Percentiles rank a stretch among this genome's conserved stretches.
Conservation (phyloP, 2,329 filamentous ascomycete genomes). For the Pyrenochaeta sp. region DNA sequence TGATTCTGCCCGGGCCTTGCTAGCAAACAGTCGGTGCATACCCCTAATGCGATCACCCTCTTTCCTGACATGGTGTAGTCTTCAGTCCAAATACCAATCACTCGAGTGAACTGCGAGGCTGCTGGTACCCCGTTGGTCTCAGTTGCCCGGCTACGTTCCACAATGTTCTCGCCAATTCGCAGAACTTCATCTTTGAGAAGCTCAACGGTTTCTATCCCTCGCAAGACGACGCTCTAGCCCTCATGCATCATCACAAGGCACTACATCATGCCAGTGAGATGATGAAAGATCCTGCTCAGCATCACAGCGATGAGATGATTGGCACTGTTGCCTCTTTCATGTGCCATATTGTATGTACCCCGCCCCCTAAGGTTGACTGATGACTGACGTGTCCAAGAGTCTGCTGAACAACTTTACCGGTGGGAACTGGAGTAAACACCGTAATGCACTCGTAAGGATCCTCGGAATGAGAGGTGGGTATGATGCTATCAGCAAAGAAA, state of each 20-base stretch:
- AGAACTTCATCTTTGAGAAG: conserved; percentile 32
- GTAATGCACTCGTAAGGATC: conserved; percentile 30
- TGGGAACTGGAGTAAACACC: conserved; percentile 32
- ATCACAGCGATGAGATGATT: conserved; percentile 29
- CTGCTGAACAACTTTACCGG: conserved; percentile 27
- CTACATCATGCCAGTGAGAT: conserved; percentile 24
- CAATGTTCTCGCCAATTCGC: conserved; percentile 36
- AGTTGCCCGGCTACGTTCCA: conserved; percentile 29
- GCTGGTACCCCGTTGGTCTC: conserved; percentile 38
- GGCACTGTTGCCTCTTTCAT: conserved; percentile 31
- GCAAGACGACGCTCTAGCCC: conserved; percentile 26
- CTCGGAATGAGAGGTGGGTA: conserved; percentile 33
- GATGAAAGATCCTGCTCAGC: conserved; percentile 28
- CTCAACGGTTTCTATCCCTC: conserved; percentile 26
- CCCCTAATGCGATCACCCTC: background rate
- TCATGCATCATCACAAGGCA: conserved; percentile 32
- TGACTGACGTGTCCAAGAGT: conserved; percentile 16
- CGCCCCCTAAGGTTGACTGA: no score
- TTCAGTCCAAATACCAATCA: conserved; percentile 30
- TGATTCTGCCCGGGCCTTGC: conserved; percentile 24
- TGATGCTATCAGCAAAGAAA: conserved; percentile 25
- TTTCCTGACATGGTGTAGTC: conserved; percentile 28
- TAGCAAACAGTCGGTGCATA: conserved; percentile 32
- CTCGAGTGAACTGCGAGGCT: conserved; percentile 29
- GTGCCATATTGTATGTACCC: conserved; percentile 33